phyloP scores from a whole-genome alignment of 2,329 filamentous ascomycete genomes.

The Ceratocystis destructans region DNA sequence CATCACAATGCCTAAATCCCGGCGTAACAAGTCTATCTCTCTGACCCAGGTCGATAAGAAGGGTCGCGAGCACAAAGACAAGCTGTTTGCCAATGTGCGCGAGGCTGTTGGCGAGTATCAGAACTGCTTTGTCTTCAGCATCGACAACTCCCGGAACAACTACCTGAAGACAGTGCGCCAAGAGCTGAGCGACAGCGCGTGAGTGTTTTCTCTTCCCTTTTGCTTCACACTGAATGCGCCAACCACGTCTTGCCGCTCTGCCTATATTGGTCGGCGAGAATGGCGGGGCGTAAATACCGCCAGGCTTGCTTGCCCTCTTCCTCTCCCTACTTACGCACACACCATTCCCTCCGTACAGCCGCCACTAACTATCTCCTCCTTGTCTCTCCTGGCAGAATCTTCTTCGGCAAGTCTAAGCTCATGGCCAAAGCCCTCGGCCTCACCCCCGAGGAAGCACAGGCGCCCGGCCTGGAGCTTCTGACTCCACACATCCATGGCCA shows the following conservation, averaged over 20 bases:
- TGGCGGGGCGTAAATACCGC: too few relatives aligned
- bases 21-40: constrained; percentile 78
- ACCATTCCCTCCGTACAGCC: neutral
- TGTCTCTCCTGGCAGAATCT: constrained; percentile 45
- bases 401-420: constrained; percentile 99
- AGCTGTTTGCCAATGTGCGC: constrained; percentile 78
- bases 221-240: neutral
- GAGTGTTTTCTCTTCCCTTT: constrained; percentile 25
- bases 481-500: constrained; percentile 59
- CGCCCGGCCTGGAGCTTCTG: constrained; percentile 61
- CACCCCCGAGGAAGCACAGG: constrained; percentile 62
- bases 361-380: neutral
- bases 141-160: constrained; percentile 97
- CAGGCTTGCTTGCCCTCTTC: neutral
- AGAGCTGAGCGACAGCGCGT: constrained; percentile 76
- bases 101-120: constrained; percentile 73
- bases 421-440: constrained; percentile 90
- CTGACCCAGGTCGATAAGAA: constrained; percentile 88
- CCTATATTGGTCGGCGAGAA: too few relatives aligned
- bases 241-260: too few relatives aligned
- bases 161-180: constrained; percentile 83
- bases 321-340: neutral
- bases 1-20: constrained; percentile 80
- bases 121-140: constrained; percentile 82
- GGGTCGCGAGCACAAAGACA: constrained; percentile 77